phyloP scores from a whole-genome alignment of 768 basidiomycete genomes.

The Mycena albidolilacea region DNA sequence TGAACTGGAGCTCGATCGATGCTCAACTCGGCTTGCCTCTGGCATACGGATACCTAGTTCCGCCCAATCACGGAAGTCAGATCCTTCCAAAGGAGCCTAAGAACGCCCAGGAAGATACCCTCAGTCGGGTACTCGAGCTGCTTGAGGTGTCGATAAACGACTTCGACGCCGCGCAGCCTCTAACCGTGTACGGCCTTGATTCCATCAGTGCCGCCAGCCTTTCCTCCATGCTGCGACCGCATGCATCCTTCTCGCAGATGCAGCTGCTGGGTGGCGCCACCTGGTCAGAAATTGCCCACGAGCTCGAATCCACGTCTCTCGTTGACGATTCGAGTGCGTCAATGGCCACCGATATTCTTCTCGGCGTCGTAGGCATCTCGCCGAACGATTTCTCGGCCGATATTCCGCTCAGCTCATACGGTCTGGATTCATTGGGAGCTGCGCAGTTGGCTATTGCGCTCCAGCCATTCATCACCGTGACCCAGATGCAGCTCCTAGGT shows the following conservation, averaged over 20 bases:
- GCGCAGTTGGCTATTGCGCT: slow-evolving; percentile 45
- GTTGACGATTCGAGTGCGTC: too few relatives aligned
- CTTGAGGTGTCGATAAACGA: slow-evolving; percentile 3
- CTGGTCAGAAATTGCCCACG: background rate
- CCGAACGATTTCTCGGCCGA: slow-evolving; percentile 46
- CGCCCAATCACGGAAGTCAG: too few relatives aligned
- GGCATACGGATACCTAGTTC: background rate
- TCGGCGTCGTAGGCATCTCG: slow-evolving; percentile 41
- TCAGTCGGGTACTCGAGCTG: slow-evolving; percentile 6
- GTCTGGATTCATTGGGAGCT: slow-evolving; percentile 51
- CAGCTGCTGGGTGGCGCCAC: slow-evolving; percentile 9
- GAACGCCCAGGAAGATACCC: background rate
- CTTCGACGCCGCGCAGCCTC: slow-evolving; percentile 15
- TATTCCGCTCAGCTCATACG: slow-evolving; percentile 49
- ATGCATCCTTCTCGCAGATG: slow-evolving; percentile 18
- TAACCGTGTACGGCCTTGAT: slow-evolving; percentile 21
- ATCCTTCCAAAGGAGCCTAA: background rate
- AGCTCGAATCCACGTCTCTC: background rate
- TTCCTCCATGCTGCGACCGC: slow-evolving; percentile 3
- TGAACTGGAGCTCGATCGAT: slow-evolving; percentile 12
- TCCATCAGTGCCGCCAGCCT: slow-evolving; percentile 16
- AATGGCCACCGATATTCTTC: slow-evolving; percentile 19
- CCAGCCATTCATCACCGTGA: slow-evolving; percentile 40
- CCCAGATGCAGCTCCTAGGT: slow-evolving; percentile 50
- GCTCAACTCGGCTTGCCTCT: background rate